Base-by-base conservation (phyloP, 129 eudicot genomes). In the Mikania micrantha region DNA sequence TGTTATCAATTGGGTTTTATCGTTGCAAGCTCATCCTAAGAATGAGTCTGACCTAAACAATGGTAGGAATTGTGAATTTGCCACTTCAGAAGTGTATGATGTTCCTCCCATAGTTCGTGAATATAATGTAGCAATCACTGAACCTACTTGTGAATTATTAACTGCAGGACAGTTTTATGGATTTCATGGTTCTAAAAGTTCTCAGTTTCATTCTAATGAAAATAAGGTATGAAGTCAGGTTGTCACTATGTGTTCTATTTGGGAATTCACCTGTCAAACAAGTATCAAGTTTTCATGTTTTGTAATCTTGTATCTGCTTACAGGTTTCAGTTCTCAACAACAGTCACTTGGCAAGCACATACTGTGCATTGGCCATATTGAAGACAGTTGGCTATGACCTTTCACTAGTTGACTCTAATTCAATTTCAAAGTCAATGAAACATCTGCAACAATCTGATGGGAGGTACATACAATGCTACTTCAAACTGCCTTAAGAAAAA, bases 301-400 rank as follows among this genome's bases (percentile, higher is more conserved):
- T 45, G 56, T 58, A 65, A 28, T 47, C 39, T n/a, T 31, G 20
- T 52, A 45, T 54, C 5, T 58, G 35, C 59, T 76, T 78, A 76
- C 85, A 92, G 98, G 81, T 52, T 70, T 45, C 67, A 32, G 77
- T 71, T 28, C 90, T 82, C 34, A 94, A 94, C 77, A 85, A 90
- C 47, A 87, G 99, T 87, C 97, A 94, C 79, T 65, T 94, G 79
- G 99, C 99, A 28, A 85, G 95, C 73, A 94, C 99, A 16, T 94
- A 94, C 60, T 86, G 95, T 81, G 99, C 99, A n/a, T 73, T 94
- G 48, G 85, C 90, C 66, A 90, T 94, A 89, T 67, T 94, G 68
- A 90, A 87, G 85, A 90, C 81, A 12, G 79, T 90, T 74, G 95
- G 84, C 79, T 83, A 89, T 80, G 83, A 85, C 72, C 71, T 90